These are phyloP conservation scores for Tolypocladium endophyticum DNA, from an alignment of 2,329 filamentous ascomycete genomes.

Conservation along the genomic window DNA sequence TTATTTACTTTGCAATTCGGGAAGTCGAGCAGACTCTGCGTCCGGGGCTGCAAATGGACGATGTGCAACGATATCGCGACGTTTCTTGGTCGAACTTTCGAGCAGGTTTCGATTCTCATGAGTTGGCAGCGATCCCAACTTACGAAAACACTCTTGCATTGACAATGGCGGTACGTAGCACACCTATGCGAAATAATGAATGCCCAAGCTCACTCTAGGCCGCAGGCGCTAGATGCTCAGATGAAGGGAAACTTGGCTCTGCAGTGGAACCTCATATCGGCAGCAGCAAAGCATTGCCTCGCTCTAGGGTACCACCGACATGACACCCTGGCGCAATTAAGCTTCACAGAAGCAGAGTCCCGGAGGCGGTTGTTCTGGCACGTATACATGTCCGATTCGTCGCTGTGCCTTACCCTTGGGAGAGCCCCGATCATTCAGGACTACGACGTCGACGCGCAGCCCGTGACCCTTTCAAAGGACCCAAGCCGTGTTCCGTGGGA, in stretches of 20 bases:
- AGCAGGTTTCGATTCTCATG: neutral
- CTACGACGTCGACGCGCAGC: conserved; percentile 7
- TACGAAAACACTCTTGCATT: neutral
- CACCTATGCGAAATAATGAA: neutral
- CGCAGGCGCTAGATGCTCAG: conserved; percentile 7
- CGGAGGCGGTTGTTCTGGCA: conserved; percentile 10
- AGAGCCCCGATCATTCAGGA: conserved; percentile 8
- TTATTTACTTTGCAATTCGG: conserved; percentile 2
- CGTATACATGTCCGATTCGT: conserved; percentile 8
- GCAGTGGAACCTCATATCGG: conserved; percentile 8
- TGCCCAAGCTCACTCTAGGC: neutral
- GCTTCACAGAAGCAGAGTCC: conserved; percentile 2
- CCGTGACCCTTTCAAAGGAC: conserved; percentile 1
- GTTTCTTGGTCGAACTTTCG: neutral
- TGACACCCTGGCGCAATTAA: conserved; percentile 2
- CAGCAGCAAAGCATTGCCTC: conserved; percentile 8
- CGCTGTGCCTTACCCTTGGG: conserved; percentile 7
- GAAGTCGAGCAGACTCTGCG: neutral
- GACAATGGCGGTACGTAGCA: neutral
- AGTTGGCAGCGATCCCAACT: neutral
- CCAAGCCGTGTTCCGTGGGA: conserved; percentile 6
- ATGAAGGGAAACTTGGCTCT: conserved; percentile 6
- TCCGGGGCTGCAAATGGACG: neutral
- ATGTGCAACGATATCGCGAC: neutral
- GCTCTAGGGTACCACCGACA: conserved; percentile 10